Conservation (phyloP, 192 early-diverging fungal species). For the Endogone sp. region DNA sequence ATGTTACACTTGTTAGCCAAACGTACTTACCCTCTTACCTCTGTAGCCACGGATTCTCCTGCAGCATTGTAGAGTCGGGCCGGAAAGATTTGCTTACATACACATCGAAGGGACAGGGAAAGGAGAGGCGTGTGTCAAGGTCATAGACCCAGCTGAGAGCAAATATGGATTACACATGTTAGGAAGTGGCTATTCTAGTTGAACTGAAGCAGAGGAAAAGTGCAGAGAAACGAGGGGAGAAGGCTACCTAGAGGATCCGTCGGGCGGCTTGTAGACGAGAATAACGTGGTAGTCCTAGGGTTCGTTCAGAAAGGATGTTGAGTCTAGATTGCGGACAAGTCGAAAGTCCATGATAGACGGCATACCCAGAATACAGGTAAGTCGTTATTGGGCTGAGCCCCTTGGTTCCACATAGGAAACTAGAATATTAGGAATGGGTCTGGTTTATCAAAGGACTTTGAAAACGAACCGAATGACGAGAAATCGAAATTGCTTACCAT, state of each 20-base stretch:
- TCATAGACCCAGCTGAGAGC: slow-evolving; percentile 3
- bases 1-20: no score
- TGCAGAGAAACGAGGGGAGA: neutral
- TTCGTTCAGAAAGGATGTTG: no score
- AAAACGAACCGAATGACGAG: neutral
- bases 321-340: no score
- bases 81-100: neutral
- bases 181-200: neutral
- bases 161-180: neutral
- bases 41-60: no score
- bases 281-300: neutral
- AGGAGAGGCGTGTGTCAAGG: slow-evolving; percentile 7
- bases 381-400: neutral
- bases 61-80: no score
- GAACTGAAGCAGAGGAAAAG: no score
- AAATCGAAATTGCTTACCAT: neutral
- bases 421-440: no score
- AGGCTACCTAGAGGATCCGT: neutral
- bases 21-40: no score
- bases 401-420: neutral
- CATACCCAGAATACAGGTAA: neutral
- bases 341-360: no score
- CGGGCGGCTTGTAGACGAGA: neutral
- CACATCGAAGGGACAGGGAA: slow-evolving; percentile 1
- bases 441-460: neutral